Percentiles rank a stretch among this genome's conserved stretches.
These are phyloP conservation scores for Yamadazyma epiphylla DNA, from an alignment of 1,139 yeast genomes.

Conservation along the genomic window DNA sequence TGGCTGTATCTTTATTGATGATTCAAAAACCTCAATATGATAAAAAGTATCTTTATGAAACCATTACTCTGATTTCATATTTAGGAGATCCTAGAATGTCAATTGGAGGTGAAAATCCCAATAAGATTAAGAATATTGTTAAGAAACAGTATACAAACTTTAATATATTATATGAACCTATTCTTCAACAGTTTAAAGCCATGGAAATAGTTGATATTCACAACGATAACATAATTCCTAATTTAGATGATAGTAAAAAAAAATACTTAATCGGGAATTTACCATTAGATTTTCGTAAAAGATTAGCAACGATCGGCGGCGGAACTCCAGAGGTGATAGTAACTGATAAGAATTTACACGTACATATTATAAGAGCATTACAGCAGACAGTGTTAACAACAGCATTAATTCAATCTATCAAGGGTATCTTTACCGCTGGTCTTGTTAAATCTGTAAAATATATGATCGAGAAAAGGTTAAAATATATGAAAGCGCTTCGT, in stretches of 20 bases:
- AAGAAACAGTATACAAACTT: conserved; percentile 68
- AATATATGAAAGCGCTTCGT: too few species aligned
- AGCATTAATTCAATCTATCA: conserved; percentile 69
- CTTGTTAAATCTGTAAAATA: conserved; percentile 65
- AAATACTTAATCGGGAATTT: conserved; percentile 35
- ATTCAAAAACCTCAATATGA: conserved; percentile 34
- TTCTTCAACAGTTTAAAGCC: conserved; percentile 27
- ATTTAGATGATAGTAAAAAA: conserved; percentile 16
- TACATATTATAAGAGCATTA: conserved; percentile 43
- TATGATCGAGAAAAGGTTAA: conserved; percentile 66
- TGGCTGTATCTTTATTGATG: conserved; percentile 63
- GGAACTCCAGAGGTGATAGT: conserved; percentile 8
- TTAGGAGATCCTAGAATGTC: conserved; percentile 87
- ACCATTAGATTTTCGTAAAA: conserved; percentile 50
- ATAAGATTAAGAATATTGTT: conserved; percentile 83
- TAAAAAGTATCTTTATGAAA: conserved; percentile 66
- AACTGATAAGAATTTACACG: conserved; percentile 25
- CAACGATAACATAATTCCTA: conserved; percentile 13
- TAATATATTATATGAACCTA: conserved; percentile 67
- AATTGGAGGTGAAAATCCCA: conserved; percentile 89
- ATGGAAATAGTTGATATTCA: conserved; percentile 11
- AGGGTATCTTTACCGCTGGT: conserved; percentile 90
- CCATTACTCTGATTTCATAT: conserved; percentile 78
- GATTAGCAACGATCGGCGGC: conserved; percentile 25
- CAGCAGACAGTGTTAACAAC: conserved; percentile 63